Evolutionary conservation across 129 eudicot species (phyloP), one percentile per base, ranked within the genome.

Genomic region (Sambucus nigra): DNA sequence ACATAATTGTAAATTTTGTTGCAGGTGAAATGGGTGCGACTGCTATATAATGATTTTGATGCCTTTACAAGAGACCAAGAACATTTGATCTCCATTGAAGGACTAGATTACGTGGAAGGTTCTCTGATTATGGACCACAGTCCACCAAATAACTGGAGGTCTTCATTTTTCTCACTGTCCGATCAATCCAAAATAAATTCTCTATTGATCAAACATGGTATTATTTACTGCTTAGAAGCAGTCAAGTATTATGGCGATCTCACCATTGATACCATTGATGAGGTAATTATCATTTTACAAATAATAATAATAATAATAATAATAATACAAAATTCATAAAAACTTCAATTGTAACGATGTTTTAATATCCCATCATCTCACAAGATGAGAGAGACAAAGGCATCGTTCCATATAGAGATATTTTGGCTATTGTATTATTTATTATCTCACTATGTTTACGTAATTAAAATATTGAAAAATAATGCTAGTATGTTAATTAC

Each of bases 1-100:
- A n/a, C 0, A 21, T 51, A 23, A 48, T 18, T 52, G 15, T 50
- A 1, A 18, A 51, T 3, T 47, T 31, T 23, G 51, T 47, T 66
- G 51, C 64, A 91, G 99, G 99, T 69, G 55, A 92, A 86, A 70
- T 92, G 99, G 99, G 67, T 86, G 12, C 70, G 87, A 55, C 65
- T 86, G 91, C 64, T 92, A 9, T 92, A 92, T 24, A 60, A 62
- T 22, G 82, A 92, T 60, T 86, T 86, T 67, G 42, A 70, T 12
- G 46, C 20, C 12, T 82, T 92, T 44, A 70, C 87, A 44, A 82
- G 70, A 71, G 99, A 92, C 39, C 95, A 92, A 77, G 99, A 92
- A 67, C 72, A 66, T 45, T 69, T 92, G 26, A 86, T 92, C 64
- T 69, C 95, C 25, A 53, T 33, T 5, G 14, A 46, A 7, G 82